Evolutionary conservation across 257 asterid genomes (phyloP), one percentile per base, ranked within the genome.

Genomic region (Fraxinus anomala): DNA sequence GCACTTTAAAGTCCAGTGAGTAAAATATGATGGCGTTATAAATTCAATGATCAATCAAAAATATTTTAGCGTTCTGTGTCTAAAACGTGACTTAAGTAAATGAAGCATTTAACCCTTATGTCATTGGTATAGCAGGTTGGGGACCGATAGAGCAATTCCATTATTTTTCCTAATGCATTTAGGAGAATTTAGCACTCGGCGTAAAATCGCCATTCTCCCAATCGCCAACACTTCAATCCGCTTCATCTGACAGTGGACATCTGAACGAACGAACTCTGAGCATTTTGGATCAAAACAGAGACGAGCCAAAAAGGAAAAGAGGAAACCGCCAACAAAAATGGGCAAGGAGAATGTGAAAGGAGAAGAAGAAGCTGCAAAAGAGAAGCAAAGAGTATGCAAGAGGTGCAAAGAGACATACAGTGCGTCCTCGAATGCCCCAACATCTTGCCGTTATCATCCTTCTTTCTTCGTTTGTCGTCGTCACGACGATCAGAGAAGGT

Each of bases 401-500:
- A 88, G 95, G 82, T 94, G 98, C 91, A 92, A 92, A 77, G 69
- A 80, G 84, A 44, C 72, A 40, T 94, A 51, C 84, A 39, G 39
- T 33, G 75, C 85, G n/a, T 81, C 89, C 11, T 87, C 89, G 42
- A 94, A 94, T 82, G 67, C 79, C 73, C 42, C 87, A 3, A 76
- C 80, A 17, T 86, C 96, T n/a, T 94, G 98, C 87, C 92, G 94
- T 24, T 94, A 84, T 80, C 97, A 92, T 73, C 97, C 97, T 78
- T 90, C 97, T 0, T 90, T 94, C 85, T 91, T 90, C 86, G 97
- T 94, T 24, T 91, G 97, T 84, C 98, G 98, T 80, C 98, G 97
- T 81, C 98, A 94, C 86, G 97, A 90, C 76, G 97, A 92, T 87
- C 98, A 92, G 91, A 90, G 86, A 83, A 90, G 98, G 98, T 93